Conservation (phyloP, 148 eudicot genomes). For the Polygonum aviculare region DNA sequence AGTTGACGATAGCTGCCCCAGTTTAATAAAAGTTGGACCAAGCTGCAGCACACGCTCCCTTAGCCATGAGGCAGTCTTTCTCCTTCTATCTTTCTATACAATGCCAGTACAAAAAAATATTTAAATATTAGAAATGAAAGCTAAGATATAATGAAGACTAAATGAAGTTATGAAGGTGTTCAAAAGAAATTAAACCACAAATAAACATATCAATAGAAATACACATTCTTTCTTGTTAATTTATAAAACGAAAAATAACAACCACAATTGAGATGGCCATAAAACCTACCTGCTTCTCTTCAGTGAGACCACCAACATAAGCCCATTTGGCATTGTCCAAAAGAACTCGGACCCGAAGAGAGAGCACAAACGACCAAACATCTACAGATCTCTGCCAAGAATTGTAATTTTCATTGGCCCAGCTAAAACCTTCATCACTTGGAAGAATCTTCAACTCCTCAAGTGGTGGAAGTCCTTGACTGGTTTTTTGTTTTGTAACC, state of each 20-base stretch:
- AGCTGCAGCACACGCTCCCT: constrained; percentile 87
- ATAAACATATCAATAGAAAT: not conserved
- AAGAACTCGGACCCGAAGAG: constrained; percentile 85
- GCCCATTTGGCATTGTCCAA: constrained; percentile 93
- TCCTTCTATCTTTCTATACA: constrained; percentile 54
- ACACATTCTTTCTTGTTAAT: not conserved
- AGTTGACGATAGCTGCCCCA: constrained; percentile 88
- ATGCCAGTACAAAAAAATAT: not conserved
- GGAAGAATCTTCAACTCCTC: constrained; percentile 77
- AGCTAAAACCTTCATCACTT: constrained; percentile 87
- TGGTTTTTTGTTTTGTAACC: constrained; percentile 28
- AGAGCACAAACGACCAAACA: constrained; percentile 89
- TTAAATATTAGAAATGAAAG: not conserved
- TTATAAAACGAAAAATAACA: not conserved
- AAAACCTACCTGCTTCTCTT: constrained; percentile 67
- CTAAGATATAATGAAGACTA: not conserved
- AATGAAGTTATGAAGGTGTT: not conserved
- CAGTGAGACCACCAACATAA: constrained; percentile 66
- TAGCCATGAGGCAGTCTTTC: constrained; percentile 84
- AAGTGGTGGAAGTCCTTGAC: constrained; percentile 61
- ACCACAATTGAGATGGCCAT: not conserved
- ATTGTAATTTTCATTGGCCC: constrained; percentile 91
- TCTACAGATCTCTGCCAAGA: constrained; percentile 67
- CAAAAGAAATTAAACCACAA: not conserved
- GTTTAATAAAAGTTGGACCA: constrained; percentile 93